phyloP scores from a whole-genome alignment of 768 basidiomycete species.

The Cubamyces sp. region DNA sequence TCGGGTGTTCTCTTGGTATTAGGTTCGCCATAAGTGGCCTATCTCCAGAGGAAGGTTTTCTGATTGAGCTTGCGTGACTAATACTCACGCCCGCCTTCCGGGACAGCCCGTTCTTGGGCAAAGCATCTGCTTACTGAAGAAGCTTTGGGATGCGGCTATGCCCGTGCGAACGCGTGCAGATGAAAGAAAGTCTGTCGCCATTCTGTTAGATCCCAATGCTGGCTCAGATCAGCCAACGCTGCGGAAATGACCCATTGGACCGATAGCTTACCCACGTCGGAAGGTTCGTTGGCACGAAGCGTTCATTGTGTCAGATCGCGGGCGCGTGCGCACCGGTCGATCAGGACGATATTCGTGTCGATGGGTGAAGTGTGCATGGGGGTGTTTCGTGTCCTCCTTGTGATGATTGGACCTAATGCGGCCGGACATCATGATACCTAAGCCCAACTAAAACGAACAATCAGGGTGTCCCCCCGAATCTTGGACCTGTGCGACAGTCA shows the following conservation, averaged over 20 bases:
- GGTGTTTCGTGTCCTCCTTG: slow-evolving; percentile 1
- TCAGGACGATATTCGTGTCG: slow-evolving; percentile 1
- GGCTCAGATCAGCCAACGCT: slow-evolving; percentile 14
- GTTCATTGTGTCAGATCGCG: slow-evolving; percentile 12
- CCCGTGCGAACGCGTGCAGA: slow-evolving; percentile 21
- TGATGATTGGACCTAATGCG: slow-evolving; percentile 14
- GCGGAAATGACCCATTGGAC: slow-evolving; percentile 11
- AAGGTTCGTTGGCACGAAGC: not conserved
- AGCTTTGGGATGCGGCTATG: slow-evolving; percentile 13
- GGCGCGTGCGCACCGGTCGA: not conserved
- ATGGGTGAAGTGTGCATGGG: slow-evolving; percentile 3
- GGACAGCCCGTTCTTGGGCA: not conserved
- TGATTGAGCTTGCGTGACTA: slow-evolving; percentile 20
- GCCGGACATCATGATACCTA: slow-evolving; percentile 20
- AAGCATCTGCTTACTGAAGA: not conserved
- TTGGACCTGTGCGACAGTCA: slow-evolving; percentile 11
- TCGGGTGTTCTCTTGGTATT: slow-evolving; percentile 6
- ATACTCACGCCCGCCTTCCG: not conserved
- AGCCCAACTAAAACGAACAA: slow-evolving; percentile 13
- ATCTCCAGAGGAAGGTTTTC: slow-evolving; percentile 2
- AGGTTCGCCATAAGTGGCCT: not conserved
- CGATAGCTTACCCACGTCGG: slow-evolving; percentile 3
- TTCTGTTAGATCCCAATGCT: slow-evolving; percentile 18
- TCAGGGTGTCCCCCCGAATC: slow-evolving; percentile 11
- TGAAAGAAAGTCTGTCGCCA: slow-evolving; percentile 22